Conservation (phyloP, 2,329 filamentous ascomycete genomes). For the Xenoacremonium recifei region DNA sequence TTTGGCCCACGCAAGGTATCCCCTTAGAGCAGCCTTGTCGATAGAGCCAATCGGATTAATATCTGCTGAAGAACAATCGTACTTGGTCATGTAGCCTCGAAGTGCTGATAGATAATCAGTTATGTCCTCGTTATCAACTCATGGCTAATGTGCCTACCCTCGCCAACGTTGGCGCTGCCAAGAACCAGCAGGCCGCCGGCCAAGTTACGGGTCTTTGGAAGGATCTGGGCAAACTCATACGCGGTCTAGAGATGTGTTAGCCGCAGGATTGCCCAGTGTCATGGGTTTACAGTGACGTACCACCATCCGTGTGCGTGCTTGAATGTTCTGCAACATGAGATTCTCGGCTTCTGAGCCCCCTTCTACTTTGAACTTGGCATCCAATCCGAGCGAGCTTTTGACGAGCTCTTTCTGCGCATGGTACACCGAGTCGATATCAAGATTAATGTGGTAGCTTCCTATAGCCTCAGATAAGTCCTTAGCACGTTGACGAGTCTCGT, state of each 20-base stretch:
- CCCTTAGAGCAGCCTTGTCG: conserved; percentile 61
- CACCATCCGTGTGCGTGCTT: conserved; percentile 64
- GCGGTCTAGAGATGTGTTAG: background rate
- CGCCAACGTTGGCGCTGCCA: conserved; percentile 27
- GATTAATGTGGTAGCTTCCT: conserved; percentile 69
- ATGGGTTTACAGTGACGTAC: conserved; percentile 59
- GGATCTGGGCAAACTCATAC: conserved; percentile 47
- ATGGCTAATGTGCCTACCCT: conserved; percentile 13
- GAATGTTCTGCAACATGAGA: conserved; percentile 64
- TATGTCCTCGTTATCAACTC: conserved; percentile 1
- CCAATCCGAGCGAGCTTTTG: conserved; percentile 55
- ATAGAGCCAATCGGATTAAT: conserved; percentile 24
- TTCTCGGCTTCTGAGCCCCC: conserved; percentile 55
- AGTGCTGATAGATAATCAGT: background rate
- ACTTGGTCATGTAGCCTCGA: conserved; percentile 31
- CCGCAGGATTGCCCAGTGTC: conserved; percentile 47
- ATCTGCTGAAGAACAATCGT: conserved; percentile 42
- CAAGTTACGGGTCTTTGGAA: conserved; percentile 19
- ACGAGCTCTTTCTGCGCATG: conserved; percentile 60
- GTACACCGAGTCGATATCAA: conserved; percentile 71
- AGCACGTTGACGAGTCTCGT: conserved; percentile 66
- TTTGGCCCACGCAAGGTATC: conserved; percentile 60
- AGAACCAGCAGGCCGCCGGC: conserved; percentile 27
- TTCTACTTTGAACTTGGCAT: conserved; percentile 47
- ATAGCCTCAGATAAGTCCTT: conserved; percentile 60